Conservation (phyloP, 1,139 yeast species). For the Debaryomycetaceae sp. region DNA sequence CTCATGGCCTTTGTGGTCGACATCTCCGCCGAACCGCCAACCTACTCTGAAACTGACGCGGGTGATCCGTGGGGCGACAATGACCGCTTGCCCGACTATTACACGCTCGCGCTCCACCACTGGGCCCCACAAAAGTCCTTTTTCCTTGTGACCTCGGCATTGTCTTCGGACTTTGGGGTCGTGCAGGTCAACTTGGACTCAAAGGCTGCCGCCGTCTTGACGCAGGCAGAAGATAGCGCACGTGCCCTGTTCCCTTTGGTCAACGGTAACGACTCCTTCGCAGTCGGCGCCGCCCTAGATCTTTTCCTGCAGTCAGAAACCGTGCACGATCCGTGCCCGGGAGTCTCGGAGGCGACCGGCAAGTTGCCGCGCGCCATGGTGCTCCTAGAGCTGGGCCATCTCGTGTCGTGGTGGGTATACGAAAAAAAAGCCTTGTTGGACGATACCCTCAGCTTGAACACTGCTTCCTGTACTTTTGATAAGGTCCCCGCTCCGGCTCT, state of each 20-base stretch:
- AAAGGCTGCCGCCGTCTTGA: constrained; percentile 24
- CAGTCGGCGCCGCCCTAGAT: constrained; percentile 61
- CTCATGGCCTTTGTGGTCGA: constrained; percentile 9
- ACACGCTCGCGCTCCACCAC: constrained; percentile 26
- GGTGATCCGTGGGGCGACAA: constrained; percentile 49
- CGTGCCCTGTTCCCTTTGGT: constrained; percentile 65
- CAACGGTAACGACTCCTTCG: constrained; percentile 58
- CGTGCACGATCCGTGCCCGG: constrained; percentile 44
- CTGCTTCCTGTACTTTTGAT: too few relatives aligned
- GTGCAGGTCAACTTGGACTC: constrained; percentile 2
- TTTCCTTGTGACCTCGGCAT: constrained; percentile 44
- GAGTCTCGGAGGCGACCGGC: constrained; percentile 40
- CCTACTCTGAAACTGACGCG: constrained; percentile 28
- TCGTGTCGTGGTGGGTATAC: constrained; percentile 58
- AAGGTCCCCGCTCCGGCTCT: too few relatives aligned
- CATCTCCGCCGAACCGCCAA: constrained; percentile 4
- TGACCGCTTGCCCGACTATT: constrained; percentile 39
- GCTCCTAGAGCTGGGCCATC: constrained; percentile 50
- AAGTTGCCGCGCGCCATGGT: constrained; percentile 56
- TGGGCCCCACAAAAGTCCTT: constrained; percentile 28
- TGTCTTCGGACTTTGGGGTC: constrained; percentile 45
- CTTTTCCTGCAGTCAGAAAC: constrained; percentile 25
- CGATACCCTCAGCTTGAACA: constrained; percentile 11
- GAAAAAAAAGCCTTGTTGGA: constrained; percentile 36
- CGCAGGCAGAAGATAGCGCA: constrained; percentile 53